Conservation (phyloP, 2,329 filamentous ascomycete genomes). For the Alternaria hordeiaustralica region DNA sequence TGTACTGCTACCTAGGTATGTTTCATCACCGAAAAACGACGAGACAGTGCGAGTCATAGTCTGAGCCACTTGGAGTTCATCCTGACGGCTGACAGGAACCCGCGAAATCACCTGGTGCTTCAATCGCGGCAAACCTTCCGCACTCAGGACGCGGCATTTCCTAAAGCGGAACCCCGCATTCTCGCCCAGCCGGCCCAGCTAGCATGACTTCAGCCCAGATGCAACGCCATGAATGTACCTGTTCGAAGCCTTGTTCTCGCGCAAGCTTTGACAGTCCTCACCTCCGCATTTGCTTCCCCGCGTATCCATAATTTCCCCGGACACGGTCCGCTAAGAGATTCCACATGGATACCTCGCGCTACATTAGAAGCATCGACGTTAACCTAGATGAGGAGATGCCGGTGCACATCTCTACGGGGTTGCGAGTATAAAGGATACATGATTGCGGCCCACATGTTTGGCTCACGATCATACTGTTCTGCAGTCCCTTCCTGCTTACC, state of each 20-base stretch:
- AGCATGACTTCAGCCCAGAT: slow-evolving; percentile 4
- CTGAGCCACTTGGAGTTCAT: background rate
- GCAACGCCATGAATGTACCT: background rate
- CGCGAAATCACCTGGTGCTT: background rate
- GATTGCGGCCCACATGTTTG: background rate
- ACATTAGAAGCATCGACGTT: background rate
- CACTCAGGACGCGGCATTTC: slow-evolving; percentile 8
- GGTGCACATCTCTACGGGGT: background rate
- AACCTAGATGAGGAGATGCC: slow-evolving; percentile 12
- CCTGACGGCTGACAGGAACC: background rate
- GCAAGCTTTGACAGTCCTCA: background rate
- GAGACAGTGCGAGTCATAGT: background rate
- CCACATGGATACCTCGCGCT: background rate
- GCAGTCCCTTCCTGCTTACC: background rate
- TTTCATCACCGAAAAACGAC: background rate
- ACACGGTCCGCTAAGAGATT: background rate
- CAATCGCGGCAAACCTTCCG: slow-evolving; percentile 2
- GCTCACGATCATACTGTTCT: background rate
- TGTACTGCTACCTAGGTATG: too few relatives aligned
- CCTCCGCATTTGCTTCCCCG: slow-evolving; percentile 13
- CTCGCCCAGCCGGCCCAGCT: slow-evolving; percentile 8
- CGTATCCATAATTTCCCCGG: slow-evolving; percentile 19
- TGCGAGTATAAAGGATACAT: slow-evolving; percentile 5
- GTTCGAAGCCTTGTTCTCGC: background rate
- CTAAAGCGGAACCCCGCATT: slow-evolving; percentile 12